phyloP scores from a whole-genome alignment of 768 basidiomycete genomes.

The Tubosaeta brunneosetosa region DNA sequence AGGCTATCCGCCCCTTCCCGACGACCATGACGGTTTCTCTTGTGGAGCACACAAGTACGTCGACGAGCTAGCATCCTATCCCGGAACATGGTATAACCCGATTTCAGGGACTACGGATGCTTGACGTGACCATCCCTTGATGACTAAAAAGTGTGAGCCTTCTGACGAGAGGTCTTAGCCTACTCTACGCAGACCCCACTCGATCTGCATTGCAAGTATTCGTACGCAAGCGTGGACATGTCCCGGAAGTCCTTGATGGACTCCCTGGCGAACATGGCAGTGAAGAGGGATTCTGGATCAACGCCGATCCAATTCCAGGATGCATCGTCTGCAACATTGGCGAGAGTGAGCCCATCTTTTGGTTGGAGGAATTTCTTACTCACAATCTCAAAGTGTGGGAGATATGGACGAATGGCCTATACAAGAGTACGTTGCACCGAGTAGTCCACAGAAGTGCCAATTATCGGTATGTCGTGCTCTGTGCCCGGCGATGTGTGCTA shows the following conservation, averaged over 20 bases:
- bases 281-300: constrained; percentile 70
- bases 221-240: constrained; percentile 39
- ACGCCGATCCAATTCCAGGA: constrained; percentile 76
- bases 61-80: neutral
- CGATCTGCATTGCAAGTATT: constrained; percentile 81
- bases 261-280: constrained; percentile 50
- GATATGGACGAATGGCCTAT: constrained; percentile 84
- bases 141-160: neutral
- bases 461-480: constrained; percentile 42
- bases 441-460: constrained; percentile 75
- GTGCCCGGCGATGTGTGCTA: neutral
- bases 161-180: constrained; percentile 41
- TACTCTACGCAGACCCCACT: constrained; percentile 81
- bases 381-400: constrained; percentile 70
- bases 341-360: constrained; percentile 55
- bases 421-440: constrained; percentile 84
- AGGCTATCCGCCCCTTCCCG: constrained; percentile 87
- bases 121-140: constrained; percentile 53
- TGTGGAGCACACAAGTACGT: constrained; percentile 86
- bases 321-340: constrained; percentile 91
- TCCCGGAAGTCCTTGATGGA: constrained; percentile 27
- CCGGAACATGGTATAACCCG: constrained; percentile 3
- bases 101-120: constrained; percentile 80
- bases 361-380: neutral
- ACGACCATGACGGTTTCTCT: constrained; percentile 75